Evolutionary conservation across 2,329 filamentous ascomycete genomes (phyloP).

Genomic region (Paracamarosporium sp.): DNA sequence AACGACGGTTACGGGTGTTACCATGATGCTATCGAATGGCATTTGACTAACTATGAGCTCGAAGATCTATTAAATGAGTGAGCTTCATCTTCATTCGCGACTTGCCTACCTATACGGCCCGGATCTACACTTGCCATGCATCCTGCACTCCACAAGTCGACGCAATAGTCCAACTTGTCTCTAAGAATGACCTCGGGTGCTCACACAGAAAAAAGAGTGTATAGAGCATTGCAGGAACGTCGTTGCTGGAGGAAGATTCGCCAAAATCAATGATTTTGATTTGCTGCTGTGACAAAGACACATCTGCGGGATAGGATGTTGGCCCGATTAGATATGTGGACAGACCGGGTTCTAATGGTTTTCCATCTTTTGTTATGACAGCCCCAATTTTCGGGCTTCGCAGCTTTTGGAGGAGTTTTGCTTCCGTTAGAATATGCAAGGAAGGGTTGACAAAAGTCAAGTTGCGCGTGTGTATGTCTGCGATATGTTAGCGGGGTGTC

Average conservation of each 20-base stretch:
- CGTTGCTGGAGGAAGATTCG: constrained; percentile 39
- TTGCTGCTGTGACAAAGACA: not conserved
- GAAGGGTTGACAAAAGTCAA: constrained; percentile 28
- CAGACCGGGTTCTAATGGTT: constrained; percentile 20
- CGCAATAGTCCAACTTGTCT: constrained; percentile 42
- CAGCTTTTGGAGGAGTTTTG: constrained; percentile 24
- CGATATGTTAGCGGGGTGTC: constrained; percentile 12
- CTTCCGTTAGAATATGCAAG: constrained; percentile 20
- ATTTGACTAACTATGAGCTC: constrained; percentile 49
- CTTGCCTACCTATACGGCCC: constrained; percentile 15
- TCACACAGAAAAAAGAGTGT: constrained; percentile 37
- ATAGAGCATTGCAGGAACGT: constrained; percentile 35
- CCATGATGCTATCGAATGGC: constrained; percentile 47
- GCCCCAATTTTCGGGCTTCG: constrained; percentile 18
- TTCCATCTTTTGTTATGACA: constrained; percentile 26
- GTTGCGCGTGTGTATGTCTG: constrained; percentile 38
- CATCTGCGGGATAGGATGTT: constrained; percentile 8
- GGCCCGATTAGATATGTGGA: constrained; percentile 28
- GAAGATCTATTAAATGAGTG: constrained; percentile 40
- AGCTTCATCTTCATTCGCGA: constrained; percentile 32
- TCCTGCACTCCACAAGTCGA: constrained; percentile 50
- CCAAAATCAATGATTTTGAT: constrained; percentile 46
- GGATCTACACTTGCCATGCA: constrained; percentile 39
- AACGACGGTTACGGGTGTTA: constrained; percentile 40
- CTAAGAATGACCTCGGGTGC: constrained; percentile 50